Percentiles rank a stretch among this genome's conserved stretches.
phyloP scores from a whole-genome alignment of 1,139 yeast genomes.

The Saccharomyces hybrid region DNA sequence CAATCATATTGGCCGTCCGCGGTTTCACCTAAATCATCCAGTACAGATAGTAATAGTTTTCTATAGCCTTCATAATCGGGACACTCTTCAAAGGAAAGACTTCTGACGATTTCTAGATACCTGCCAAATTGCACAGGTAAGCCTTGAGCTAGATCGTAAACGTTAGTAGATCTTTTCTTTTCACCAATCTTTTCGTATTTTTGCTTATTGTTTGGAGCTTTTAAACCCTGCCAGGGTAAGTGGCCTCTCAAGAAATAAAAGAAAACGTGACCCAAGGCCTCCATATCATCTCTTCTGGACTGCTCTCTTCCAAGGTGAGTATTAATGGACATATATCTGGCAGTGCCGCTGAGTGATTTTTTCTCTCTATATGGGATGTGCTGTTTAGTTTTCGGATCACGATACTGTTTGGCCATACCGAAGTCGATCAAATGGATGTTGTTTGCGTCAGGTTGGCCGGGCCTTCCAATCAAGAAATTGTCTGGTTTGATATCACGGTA shows the following conservation, averaged over 20 bases:
- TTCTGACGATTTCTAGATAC: constrained; percentile 62
- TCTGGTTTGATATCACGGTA: constrained; percentile 86
- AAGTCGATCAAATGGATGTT: constrained; percentile 93
- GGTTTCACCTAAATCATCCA: constrained; percentile 49
- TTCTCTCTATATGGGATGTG: constrained; percentile 96
- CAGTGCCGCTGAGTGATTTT: constrained; percentile 94
- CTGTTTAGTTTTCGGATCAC: constrained; percentile 91
- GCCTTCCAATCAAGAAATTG: constrained; percentile 90
- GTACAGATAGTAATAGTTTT: constrained; percentile 50
- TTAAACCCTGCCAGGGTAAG: constrained; percentile 97
- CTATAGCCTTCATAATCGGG: constrained; percentile 73
- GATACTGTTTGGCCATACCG: constrained; percentile 89
- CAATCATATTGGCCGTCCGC: constrained; percentile 73
- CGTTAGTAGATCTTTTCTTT: constrained; percentile 64
- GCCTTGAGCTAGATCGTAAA: constrained; percentile 59
- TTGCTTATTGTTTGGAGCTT: constrained; percentile 75
- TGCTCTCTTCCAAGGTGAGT: constrained; percentile 97
- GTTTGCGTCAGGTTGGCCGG: constrained; percentile 56
- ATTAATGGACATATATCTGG: constrained; percentile 90
- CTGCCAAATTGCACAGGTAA: constrained; percentile 72
- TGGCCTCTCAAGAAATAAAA: constrained; percentile 93
- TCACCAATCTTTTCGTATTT: constrained; percentile 78
- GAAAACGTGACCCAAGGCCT: constrained; percentile 88
- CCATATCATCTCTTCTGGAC: constrained; percentile 92
- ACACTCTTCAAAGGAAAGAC: constrained; percentile 63